A percentile compares a stretch with the other conserved stretches of the same genome.
These are phyloP conservation scores for Cinchona pubescens DNA, from an alignment of 257 asterid species.

Conservation along the genomic window DNA sequence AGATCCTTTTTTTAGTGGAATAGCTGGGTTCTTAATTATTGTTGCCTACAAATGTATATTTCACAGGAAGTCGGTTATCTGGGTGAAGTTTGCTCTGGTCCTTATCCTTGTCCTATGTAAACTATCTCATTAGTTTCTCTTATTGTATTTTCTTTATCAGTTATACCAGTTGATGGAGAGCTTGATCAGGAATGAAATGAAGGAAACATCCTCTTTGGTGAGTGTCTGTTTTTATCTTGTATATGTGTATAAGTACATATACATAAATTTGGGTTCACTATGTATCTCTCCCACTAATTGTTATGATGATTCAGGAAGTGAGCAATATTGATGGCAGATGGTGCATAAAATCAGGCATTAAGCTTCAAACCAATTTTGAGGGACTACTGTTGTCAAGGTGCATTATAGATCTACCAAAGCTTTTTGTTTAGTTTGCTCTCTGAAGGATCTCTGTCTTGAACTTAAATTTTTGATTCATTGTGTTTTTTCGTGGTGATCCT, in stretches of 20 bases:
- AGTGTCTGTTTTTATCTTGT: slow-evolving; percentile 18
- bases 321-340: slow-evolving; percentile 79
- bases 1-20: background rate
- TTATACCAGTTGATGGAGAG: slow-evolving; percentile 71
- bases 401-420: slow-evolving; percentile 28
- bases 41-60: too few species aligned
- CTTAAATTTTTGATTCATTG: slow-evolving; percentile 8
- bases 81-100: background rate
- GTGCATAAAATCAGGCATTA: slow-evolving; percentile 71
- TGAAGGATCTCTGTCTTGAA: slow-evolving; percentile 3
- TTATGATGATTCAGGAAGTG: slow-evolving; percentile 55
- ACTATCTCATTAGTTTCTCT: slow-evolving; percentile 23
- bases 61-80: background rate
- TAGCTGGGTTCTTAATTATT: too few species aligned
- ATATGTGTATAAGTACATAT: slow-evolving; percentile 12
- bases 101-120: background rate
- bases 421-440: slow-evolving; percentile 19
- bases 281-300: background rate
- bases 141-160: slow-evolving; percentile 41
- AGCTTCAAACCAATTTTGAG: slow-evolving; percentile 48
- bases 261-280: background rate
- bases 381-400: slow-evolving; percentile 89
- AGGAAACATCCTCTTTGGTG: slow-evolving; percentile 61
- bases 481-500: background rate
- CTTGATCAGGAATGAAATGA: slow-evolving; percentile 63